Evolutionary conservation across 768 basidiomycete genomes (phyloP).

Genomic region (Termitomyces titanicus): DNA sequence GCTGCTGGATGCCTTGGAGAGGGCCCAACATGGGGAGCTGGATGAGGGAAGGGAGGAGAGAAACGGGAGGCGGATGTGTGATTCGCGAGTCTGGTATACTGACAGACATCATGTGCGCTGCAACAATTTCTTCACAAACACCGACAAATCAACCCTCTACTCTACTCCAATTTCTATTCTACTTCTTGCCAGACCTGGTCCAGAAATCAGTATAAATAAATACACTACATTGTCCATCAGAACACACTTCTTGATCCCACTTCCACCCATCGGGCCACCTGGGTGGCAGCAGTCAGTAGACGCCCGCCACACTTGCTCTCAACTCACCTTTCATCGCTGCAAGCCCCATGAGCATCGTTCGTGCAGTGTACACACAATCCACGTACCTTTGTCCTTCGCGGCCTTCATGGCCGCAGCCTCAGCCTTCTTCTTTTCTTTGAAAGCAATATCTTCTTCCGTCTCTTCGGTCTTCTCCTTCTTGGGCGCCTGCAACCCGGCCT

Average conservation of each 20-base stretch:
- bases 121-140: conserved; percentile 35
- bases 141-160: conserved; percentile 29
- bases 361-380: conserved; percentile 1
- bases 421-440: conserved; percentile 74
- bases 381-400: conserved; percentile 68
- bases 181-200: conserved; percentile 71
- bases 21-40: conserved; percentile 71
- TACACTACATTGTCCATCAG: conserved; percentile 1
- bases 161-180: conserved; percentile 32
- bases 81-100: conserved; percentile 19
- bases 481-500: conserved; percentile 49
- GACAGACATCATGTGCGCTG: conserved; percentile 17
- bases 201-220: conserved; percentile 3
- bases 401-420: conserved; percentile 72
- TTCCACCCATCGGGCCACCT: conserved; percentile 68
- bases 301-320: not conserved
- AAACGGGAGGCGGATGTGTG: conserved; percentile 18
- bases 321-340: conserved; percentile 54
- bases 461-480: conserved; percentile 80
- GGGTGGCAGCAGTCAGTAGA: conserved; percentile 2
- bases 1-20: conserved; percentile 59
- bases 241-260: conserved; percentile 88
- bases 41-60: conserved; percentile 28
- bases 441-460: conserved; percentile 65
- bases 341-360: not conserved